Evolutionary conservation across 2,329 filamentous ascomycete genomes (phyloP), one percentile per base, ranked within the genome.

Genomic region (Akanthomyces dipterigenus): DNA sequence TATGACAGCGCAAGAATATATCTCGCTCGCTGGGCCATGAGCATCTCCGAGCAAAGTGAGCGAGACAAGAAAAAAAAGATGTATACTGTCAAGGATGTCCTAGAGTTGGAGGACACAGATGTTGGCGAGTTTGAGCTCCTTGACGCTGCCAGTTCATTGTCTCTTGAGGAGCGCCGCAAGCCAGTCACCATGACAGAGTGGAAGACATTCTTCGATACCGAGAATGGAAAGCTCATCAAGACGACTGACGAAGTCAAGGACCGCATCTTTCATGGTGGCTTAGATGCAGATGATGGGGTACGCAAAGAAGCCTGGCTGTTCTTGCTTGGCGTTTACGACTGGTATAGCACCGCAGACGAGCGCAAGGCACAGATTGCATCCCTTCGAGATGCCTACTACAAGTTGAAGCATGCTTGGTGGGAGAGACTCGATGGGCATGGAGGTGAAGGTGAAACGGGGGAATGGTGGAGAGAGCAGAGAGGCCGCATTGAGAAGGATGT

Each of bases 271-370:
- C 95, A 98, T 70, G 95, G 95, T 31, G 95, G 95, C 0, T 79
- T 99, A 1, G 88, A 96, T 70, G 78, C 90, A 0, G 89, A 96
- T 18, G 93, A 98, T 68, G 93, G 93, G 0, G 93, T 96, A 4
- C 82, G 96, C 53, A 98, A 98, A 75, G 93, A 98, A 73, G 95
- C 93, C 0, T 99, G 95, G 95, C 81, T 97, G 0, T 99, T 96
- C 74, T 76, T 99, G 18, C 82, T 99, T 0, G 95, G 91, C 1
- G 89, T 99, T 0, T 90, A 96, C 69, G 88, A 93, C 2, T 99
- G 96, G 96, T 87, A 96, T 67, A 96, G 91, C 73, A 92, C 89
- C 0, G 80, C 80, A 1, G 91, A 96, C 63, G 95, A 99, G 71
- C 84, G 95, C 43, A 90, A 87, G 68, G 91, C 88, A 0, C 84